Base-by-base conservation (phyloP, 2,329 filamentous ascomycete genomes). In the Sporothrix pseudoabietina region DNA sequence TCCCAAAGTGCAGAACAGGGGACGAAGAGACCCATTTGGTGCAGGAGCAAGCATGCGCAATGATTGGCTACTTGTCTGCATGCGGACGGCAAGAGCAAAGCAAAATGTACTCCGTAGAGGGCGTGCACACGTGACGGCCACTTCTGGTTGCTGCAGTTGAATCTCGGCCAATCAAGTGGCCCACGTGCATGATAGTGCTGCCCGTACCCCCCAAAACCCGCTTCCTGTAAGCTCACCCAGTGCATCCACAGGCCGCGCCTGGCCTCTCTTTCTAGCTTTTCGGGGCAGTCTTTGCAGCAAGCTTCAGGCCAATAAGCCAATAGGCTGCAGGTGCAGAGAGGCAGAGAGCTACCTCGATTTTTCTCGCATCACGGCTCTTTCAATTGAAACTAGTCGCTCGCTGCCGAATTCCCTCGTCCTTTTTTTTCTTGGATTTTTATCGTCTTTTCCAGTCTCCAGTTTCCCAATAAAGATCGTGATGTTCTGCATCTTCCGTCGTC, bases 101-200 rank as follows among this genome's bases (percentile, higher is more conserved):
- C 12, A 30, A 66, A 66, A 26, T 14, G 5, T 3, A 26, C 26
- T 26, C 26, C 26, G 26, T 26, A 16, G n/a, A n/a, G 19, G 39
- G 35, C 14, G 35, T 35, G 16, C 4, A 32, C 69, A 71, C 69
- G 69, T 71, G 69, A 71, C 44, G n/a, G 16, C 55, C 26, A 32
- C 8, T 2, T 12, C 30, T 2, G 47, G 66, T 22, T 16, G 22
- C 16, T 19, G 8, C 16, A 32, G 32, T 19, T 19, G 49, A 44
- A 30, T 68, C 30, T 41, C 49, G 47, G 63, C 78, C 77, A 80
- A 80, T 79, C 78, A 81, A 76, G 76, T 72, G 70, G 75, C 74
- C 78, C 80, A 81, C 80, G 80, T 82, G 80, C 78, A 68, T 73
- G 22, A 61, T 26, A 14, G 5, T 12, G n/a, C n/a, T 6, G 10